A percentile compares a stretch with the other conserved stretches of the same genome.
These are phyloP conservation scores for Pythium apleroticum DNA, from an alignment of 352 stramenopile species.

Conservation along the genomic window DNA sequence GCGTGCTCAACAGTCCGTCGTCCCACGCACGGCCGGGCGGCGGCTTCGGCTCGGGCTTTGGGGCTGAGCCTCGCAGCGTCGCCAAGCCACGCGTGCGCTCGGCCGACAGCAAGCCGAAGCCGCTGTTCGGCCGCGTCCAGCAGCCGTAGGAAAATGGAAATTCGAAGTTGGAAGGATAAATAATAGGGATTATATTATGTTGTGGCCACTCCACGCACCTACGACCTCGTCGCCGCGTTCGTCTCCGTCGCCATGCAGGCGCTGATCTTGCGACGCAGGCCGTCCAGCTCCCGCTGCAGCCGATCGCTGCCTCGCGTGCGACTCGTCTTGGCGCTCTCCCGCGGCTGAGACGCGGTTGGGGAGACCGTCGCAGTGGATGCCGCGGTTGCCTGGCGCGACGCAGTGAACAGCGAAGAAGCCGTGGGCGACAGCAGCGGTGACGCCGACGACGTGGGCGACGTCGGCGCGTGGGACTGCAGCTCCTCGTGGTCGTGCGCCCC, in stretches of 20 bases:
- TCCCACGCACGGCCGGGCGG: background rate
- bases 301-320: conserved; percentile 29
- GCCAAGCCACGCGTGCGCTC: conserved; percentile 15
- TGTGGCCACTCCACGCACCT: background rate
- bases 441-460: conserved; percentile 56
- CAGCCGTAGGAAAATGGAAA: background rate
- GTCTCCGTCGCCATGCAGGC: conserved; percentile 41
- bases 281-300: conserved; percentile 52
- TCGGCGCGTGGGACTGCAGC: conserved; percentile 34
- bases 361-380: background rate
- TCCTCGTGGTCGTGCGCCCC: conserved; percentile 7
- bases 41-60: background rate
- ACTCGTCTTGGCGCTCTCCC: conserved; percentile 1
- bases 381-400: background rate
- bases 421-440: conserved; percentile 40
- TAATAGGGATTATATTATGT: conserved; percentile 6
- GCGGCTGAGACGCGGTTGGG: background rate
- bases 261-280: conserved; percentile 56
- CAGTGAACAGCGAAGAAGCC: background rate
- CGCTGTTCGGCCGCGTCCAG: conserved; percentile 3
- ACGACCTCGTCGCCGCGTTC: background rate
- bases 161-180: background rate
- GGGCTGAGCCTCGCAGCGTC: conserved; percentile 4
- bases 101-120: conserved; percentile 4
- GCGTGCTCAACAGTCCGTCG: conserved; percentile 25